Evolutionary conservation across 1,284 basidiomycete species (phyloP), one percentile per base, ranked within the genome.

Genomic region (Cryptococcus amylolentus): DNA sequence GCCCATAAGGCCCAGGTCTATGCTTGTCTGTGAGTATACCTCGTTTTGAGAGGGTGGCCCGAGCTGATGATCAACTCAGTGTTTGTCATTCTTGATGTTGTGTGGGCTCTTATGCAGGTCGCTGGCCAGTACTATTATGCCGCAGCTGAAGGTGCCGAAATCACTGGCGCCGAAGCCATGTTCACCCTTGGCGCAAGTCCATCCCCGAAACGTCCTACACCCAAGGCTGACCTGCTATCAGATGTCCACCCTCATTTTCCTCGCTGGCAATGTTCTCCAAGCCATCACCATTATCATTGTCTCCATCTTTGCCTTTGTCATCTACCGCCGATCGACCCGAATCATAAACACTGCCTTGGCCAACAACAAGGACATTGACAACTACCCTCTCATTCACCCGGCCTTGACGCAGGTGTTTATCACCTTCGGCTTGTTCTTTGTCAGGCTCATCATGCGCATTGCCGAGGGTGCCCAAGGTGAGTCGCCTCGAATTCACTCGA

Each of bases 281-380:
- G 64, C 58, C 23, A 56, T 61, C 51, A 57, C 56, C 18, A 45
- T 51, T 43, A 64, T 67, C 54, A 55, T 63, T 54, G 65, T 68
- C 58, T 63, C 54, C 54, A 56, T 64, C 16, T 70, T 67, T 55
- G 56, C 72, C 47, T 62, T 72, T 51, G 73, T 69, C 45, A 67
- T 69, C 48, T 42, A 56, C 27, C 55, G 59, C 12, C 64, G 67
- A 31, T 52, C 66, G 9, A 48, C 35, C 40, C 38, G 54, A 7
- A 35, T 65, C 40, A 54, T 67, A 31, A 58, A 52, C 20, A 39
- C 31, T 8, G 55, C 62, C 49, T n/a, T 27, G 14, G 26, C n/a
- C 26, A 26, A n/a, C 44, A 43, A 59, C 35, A 55, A 64, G n/a
- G 51, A 55, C 18, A 27, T 60, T 7, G 57, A 64, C 39, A 28